These are phyloP conservation scores for Komagataella phaffii DNA, from an alignment of 805 yeast genomes.

Conservation along the genomic window DNA sequence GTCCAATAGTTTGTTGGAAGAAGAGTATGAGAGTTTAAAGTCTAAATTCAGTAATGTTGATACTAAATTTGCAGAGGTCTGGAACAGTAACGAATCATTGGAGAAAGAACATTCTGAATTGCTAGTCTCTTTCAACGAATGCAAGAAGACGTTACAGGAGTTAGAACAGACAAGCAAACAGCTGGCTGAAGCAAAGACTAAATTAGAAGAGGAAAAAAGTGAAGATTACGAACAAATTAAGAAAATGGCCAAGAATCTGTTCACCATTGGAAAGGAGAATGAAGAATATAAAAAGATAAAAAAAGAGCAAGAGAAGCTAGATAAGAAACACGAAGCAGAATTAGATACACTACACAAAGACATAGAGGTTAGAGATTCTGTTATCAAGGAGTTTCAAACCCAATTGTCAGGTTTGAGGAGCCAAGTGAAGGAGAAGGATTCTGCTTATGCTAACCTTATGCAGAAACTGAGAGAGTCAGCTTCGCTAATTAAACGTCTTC, in stretches of 20 bases:
- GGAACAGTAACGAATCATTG: not conserved
- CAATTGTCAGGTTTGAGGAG: not conserved
- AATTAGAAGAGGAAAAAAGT: not conserved
- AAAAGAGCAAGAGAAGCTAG: not conserved
- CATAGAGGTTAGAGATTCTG: not conserved
- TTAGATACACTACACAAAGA: not conserved
- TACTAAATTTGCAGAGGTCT: not conserved
- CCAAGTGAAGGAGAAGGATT: not conserved
- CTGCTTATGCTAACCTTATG: not conserved
- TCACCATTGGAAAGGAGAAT: not conserved
- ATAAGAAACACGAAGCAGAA: not conserved
- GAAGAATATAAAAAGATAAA: not conserved
- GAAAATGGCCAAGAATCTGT: not conserved
- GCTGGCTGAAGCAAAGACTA: not conserved
- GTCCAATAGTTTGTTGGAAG: not conserved
- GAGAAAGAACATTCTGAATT: not conserved
- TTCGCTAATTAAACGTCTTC: not conserved
- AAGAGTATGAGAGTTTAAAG: constrained; percentile 7
- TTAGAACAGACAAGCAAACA: not conserved
- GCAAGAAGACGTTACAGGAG: not conserved
- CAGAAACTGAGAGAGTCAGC: not conserved
- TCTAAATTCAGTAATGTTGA: constrained; percentile 5
- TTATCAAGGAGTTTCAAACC: not conserved
- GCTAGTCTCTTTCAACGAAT: not conserved
- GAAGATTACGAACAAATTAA: not conserved